phyloP scores from a whole-genome alignment of 495 filamentous ascomycete genomes.

The Platismatia glauca region DNA sequence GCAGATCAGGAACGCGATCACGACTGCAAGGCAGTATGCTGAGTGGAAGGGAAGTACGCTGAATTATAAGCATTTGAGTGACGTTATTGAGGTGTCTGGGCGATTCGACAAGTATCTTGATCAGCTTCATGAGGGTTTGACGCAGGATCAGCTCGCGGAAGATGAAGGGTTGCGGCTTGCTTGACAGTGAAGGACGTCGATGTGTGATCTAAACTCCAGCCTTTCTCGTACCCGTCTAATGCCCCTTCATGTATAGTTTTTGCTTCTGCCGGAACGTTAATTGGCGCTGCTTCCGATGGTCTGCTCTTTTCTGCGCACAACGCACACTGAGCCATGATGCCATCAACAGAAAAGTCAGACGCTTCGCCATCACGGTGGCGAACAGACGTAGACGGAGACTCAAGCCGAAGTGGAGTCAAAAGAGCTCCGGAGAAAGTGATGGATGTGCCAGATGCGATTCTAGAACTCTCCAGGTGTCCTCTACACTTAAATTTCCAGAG shows the following conservation, averaged over 20 bases:
- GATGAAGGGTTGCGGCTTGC: slow-evolving; percentile 14
- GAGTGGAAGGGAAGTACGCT: slow-evolving; percentile 22
- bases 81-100: slow-evolving; percentile 23
- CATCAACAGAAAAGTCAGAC: neutral
- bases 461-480: neutral
- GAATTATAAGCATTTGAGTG: slow-evolving; percentile 20
- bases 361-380: neutral
- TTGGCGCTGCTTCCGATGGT: neutral
- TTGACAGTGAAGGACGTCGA: neutral
- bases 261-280: neutral
- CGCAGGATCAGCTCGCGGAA: slow-evolving; percentile 18
- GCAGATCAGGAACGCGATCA: slow-evolving; percentile 29
- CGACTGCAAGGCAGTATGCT: slow-evolving; percentile 28
- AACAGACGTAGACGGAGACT: neutral
- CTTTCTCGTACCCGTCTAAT: too few species aligned
- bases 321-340: neutral
- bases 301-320: neutral
- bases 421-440: neutral
- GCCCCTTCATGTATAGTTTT: too few species aligned
- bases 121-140: slow-evolving; percentile 9
- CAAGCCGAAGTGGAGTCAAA: neutral
- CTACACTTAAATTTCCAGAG: neutral
- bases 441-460: neutral
- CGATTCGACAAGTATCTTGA: slow-evolving; percentile 22
- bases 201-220: too few species aligned